Base-by-base conservation (phyloP, 164 flowering plant genomes). In the Saururus chinensis region DNA sequence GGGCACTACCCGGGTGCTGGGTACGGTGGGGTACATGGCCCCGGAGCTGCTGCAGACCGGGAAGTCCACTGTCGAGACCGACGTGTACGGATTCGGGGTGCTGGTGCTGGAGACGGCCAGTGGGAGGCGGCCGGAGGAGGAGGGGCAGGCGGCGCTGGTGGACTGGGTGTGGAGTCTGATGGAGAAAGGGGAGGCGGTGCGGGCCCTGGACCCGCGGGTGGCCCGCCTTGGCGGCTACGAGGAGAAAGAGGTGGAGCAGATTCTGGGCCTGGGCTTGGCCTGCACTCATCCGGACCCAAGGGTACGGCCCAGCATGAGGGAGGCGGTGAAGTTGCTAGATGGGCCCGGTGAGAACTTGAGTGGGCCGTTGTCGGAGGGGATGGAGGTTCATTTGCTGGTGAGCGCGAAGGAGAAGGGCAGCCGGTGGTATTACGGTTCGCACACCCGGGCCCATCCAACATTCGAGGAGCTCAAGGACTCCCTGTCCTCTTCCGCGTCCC, bases 1-100 rank as follows among this genome's bases (percentile, higher is more conserved):
- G 6, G 60, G 45, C 66, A 78, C 76, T 7, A 73, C 84, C 0
- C 62, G 70, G 10, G 79, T 81, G 17, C 74, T 81, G 11, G 84
- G 84, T 9, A 81, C 84, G 0, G 77, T 71, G 0, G 84, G 84
- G 40, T 81, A 81, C 61, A 69, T 81, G 75, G 84, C 84, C 0
- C 82, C 84, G 0, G 84, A 81, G 65, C 69, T 79, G 60, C 64
- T 81, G 7, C 64, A 61, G 21, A 75, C 56, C 13, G 84, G 84
- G n/a, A 70, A 80, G 51, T 79, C 75, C 5, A 68, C 82, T 0
- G 52, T 71, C 0, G 72, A 71, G 62, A 71, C 79, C 1, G 84
- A 81, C 65, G 79, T 81, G 26, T 81, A 69, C 67, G 77, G 80
- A 11, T 79, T 76, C 35, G 84, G 84, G 14, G 64, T 81, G 0